These are phyloP conservation scores for Sedum album DNA, from an alignment of 164 flowering plant species.

Conservation along the genomic window DNA sequence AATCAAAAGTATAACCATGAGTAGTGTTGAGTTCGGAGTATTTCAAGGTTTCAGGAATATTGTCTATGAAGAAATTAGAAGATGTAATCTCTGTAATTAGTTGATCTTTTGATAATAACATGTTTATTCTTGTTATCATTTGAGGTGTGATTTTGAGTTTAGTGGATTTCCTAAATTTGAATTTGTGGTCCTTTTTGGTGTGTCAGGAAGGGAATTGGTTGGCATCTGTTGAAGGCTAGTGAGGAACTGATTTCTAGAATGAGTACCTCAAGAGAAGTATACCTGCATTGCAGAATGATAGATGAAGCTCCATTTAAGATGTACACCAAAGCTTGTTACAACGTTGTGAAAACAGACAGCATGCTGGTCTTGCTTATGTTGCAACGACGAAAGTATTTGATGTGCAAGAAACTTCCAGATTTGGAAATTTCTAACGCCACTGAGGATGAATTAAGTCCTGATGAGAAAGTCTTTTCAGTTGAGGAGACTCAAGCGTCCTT, in stretches of 20 bases:
- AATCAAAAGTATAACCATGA: not conserved
- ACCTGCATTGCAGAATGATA: constrained; percentile 87
- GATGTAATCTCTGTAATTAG: not conserved
- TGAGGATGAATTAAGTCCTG: constrained; percentile 7
- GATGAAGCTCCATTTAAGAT: constrained; percentile 75
- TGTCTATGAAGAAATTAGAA: not conserved
- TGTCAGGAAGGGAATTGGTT: constrained; percentile 86
- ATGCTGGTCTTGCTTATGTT: constrained; percentile 50
- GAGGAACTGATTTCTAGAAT: constrained; percentile 74
- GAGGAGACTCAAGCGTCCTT: not conserved
- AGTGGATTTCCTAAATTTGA: not conserved
- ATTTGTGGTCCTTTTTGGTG: not conserved
- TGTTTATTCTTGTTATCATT: not conserved
- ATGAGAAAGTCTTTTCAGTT: not conserved
- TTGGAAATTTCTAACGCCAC: constrained; percentile 16
- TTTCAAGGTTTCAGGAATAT: not conserved
- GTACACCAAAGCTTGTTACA: constrained; percentile 83
- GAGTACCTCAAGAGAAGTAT: constrained; percentile 48
- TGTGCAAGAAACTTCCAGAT: constrained; percentile 64
- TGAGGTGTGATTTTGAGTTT: not conserved
- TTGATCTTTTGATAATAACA: not conserved
- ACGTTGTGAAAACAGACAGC: constrained; percentile 57
- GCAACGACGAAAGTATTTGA: constrained; percentile 88
- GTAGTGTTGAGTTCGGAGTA: not conserved
- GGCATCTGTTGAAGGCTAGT: constrained; percentile 85